Conservation (phyloP, 2,329 filamentous ascomycete species). For the Setomelanomma holmii region DNA sequence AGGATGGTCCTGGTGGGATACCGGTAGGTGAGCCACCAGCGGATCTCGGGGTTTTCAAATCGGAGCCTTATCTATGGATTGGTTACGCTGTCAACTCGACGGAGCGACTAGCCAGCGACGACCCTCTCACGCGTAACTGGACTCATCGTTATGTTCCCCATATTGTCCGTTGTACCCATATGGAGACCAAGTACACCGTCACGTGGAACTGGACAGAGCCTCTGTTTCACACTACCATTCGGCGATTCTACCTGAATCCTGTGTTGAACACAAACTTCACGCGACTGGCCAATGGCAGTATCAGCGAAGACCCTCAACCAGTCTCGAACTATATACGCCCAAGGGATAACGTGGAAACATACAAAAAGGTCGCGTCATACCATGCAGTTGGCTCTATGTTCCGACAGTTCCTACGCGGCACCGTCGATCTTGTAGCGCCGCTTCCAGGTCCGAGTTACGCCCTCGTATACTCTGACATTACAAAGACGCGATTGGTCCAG, state of each 20-base stretch:
- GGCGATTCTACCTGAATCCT: conserved; percentile 29
- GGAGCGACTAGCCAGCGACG: conserved; percentile 22
- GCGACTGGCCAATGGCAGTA: conserved; percentile 26
- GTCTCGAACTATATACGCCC: conserved; percentile 25
- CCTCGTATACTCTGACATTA: conserved; percentile 41
- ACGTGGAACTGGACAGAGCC: conserved; percentile 38
- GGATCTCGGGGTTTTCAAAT: conserved; percentile 37
- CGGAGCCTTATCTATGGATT: conserved; percentile 46
- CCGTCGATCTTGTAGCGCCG: conserved; percentile 35
- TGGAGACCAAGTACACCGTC: conserved; percentile 44
- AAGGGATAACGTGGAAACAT: conserved; percentile 24
- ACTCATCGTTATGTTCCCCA: conserved; percentile 34
- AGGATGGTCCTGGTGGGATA: conserved; percentile 39
- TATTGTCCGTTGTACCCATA: conserved; percentile 41
- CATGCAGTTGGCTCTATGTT: conserved; percentile 42
- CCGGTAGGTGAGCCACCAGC: conserved; percentile 22
- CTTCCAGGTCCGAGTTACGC: conserved; percentile 36
- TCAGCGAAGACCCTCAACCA: not conserved
- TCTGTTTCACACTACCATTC: conserved; percentile 26
- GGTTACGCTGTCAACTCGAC: conserved; percentile 41
- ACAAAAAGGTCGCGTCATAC: conserved; percentile 45
- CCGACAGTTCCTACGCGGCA: conserved; percentile 38
- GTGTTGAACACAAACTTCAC: conserved; percentile 44
- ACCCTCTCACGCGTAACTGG: conserved; percentile 34
- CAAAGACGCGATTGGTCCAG: conserved; percentile 44